Conservation (phyloP, 164 flowering plant species). For the Magnolia changhungtana region DNA sequence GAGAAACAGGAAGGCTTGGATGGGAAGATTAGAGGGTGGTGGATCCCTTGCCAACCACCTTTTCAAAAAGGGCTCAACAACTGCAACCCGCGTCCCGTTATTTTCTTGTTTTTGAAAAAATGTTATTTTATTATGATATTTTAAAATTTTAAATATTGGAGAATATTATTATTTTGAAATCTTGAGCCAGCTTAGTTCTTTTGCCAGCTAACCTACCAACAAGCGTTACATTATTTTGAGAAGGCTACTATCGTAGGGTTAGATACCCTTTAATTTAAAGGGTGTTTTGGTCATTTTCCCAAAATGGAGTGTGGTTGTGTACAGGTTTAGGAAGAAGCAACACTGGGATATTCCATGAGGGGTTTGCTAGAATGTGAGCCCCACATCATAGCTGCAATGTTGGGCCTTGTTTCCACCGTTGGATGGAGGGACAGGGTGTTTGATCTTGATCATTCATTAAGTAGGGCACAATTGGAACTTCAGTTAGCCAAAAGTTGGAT, state of each 20-base stretch:
- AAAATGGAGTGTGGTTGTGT: no score
- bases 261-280: no score
- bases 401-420: no score
- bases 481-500: no score
- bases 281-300: no score
- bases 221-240: not conserved
- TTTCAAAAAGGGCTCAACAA: slow-evolving; percentile 4
- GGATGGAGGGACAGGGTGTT: no score
- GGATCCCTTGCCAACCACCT: slow-evolving; percentile 14
- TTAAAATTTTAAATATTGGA: not conserved
- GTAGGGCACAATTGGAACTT: no score
- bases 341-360: no score
- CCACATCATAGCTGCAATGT: no score
- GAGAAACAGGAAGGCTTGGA: not conserved
- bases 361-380: no score
- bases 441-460: no score
- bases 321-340: no score
- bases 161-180: not conserved
- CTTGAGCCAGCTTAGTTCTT: not conserved
- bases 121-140: not conserved
- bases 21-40: slow-evolving; percentile 10
- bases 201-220: not conserved
- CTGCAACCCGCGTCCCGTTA: slow-evolving; percentile 6
- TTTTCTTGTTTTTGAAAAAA: not conserved
- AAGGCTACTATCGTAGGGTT: not conserved